Percentiles rank a stretch among this genome's conserved stretches.
These are phyloP conservation scores for Apophysomyces variabilis DNA, from an alignment of 371 early-diverging fungal genomes.

Conservation along the genomic window DNA sequence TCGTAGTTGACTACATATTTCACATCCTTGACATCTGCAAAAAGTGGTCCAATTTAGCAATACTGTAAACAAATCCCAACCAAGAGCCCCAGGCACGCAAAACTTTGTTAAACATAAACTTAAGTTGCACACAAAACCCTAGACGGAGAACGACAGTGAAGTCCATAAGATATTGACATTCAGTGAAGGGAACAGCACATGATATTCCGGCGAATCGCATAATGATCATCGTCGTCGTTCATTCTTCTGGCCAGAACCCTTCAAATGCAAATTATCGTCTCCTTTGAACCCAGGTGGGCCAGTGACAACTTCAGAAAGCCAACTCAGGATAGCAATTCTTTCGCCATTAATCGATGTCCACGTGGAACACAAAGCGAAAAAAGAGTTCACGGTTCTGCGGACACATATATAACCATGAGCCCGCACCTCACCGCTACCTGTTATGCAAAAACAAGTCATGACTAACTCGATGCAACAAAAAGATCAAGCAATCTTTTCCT, in stretches of 20 bases:
- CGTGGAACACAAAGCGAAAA: constrained; percentile 12
- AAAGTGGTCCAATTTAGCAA: constrained; percentile 12
- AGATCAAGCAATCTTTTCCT: constrained; percentile 17
- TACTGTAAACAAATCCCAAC: constrained; percentile 6
- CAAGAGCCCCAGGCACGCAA: constrained; percentile 28
- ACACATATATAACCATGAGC: constrained; percentile 7
- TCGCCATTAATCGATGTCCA: constrained; percentile 10
- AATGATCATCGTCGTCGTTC: constrained; percentile 14
- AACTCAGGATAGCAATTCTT: constrained; percentile 11
- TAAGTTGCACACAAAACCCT: constrained; percentile 23
- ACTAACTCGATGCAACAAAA: constrained; percentile 17
- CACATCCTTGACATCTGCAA: constrained; percentile 89
- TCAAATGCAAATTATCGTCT: constrained; percentile 5
- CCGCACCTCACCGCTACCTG: constrained; percentile 7
- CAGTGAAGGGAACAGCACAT: constrained; percentile 7
- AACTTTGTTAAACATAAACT: constrained; percentile 12
- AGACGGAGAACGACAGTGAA: constrained; percentile 10
- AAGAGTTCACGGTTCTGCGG: constrained; percentile 13
- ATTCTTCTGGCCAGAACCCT: constrained; percentile 11
- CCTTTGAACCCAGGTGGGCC: constrained; percentile 12
- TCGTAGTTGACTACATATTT: constrained; percentile 97
- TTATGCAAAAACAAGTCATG: constrained; percentile 9
- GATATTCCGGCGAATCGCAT: constrained; percentile 11
- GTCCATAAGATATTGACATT: constrained; percentile 9
- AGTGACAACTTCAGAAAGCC: constrained; percentile 19